phyloP scores from a whole-genome alignment of 495 filamentous ascomycete genomes.

The Penicillium coprophilum region DNA sequence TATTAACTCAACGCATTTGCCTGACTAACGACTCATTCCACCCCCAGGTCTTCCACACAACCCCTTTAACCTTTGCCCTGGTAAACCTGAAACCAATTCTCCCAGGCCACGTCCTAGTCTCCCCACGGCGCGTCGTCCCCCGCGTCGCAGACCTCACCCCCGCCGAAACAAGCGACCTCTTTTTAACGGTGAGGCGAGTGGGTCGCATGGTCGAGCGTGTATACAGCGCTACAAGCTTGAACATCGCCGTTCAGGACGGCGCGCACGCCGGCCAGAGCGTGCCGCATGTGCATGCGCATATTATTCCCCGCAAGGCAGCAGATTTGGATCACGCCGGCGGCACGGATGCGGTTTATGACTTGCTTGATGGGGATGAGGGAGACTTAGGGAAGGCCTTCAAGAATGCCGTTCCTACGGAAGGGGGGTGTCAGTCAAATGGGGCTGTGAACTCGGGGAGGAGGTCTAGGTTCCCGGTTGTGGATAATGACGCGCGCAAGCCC shows the following conservation, averaged over 20 bases:
- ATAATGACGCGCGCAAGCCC: constrained; percentile 67
- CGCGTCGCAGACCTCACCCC: constrained; percentile 73
- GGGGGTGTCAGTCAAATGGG: neutral
- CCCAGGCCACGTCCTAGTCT: constrained; percentile 87
- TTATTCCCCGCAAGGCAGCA: constrained; percentile 71
- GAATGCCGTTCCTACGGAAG: constrained; percentile 12
- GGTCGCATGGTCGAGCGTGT: constrained; percentile 73
- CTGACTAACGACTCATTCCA: neutral
- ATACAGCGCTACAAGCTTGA: constrained; percentile 68
- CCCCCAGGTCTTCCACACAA: constrained; percentile 75
- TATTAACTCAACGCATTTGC: neutral
- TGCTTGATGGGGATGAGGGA: constrained; percentile 82
- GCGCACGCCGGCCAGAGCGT: constrained; percentile 85
- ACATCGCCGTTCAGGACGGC: constrained; percentile 93
- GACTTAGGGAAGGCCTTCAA: constrained; percentile 62
- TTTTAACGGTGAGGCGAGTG: constrained; percentile 77
- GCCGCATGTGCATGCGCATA: constrained; percentile 87
- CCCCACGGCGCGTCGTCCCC: constrained; percentile 56
- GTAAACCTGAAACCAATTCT: constrained; percentile 95
- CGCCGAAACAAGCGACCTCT: constrained; percentile 78
- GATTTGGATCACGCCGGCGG: constrained; percentile 56
- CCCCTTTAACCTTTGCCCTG: constrained; percentile 74
- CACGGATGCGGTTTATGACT: constrained; percentile 69
- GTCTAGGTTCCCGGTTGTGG: constrained; percentile 54
- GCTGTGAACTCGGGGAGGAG: constrained; percentile 23